A percentile compares a stretch with the other conserved stretches of the same genome.
Evolutionary conservation across 768 basidiomycete species (phyloP).

Genomic region (Boletus reticuloceps): DNA sequence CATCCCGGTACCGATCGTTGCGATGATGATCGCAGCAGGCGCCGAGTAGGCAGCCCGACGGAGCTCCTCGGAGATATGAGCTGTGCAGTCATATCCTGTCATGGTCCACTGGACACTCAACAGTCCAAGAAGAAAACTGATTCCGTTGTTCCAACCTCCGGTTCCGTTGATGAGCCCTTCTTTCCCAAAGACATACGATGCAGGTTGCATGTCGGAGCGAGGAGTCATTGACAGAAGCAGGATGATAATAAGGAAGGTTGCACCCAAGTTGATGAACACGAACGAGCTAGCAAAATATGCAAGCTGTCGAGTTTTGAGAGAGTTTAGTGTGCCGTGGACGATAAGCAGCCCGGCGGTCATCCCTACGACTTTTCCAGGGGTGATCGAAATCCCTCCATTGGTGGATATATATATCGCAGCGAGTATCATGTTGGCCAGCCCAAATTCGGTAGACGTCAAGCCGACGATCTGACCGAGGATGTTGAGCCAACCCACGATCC

Average conservation of each 20-base stretch:
- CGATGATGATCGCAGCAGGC: conserved; percentile 43
- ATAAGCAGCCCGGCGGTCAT: conserved; percentile 40
- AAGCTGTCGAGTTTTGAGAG: conserved; percentile 39
- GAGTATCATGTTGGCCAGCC: conserved; percentile 36
- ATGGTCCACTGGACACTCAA: conserved; percentile 50
- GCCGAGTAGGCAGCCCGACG: conserved; percentile 50
- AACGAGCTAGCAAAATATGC: conserved; percentile 34
- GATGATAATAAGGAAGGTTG: conserved; percentile 42
- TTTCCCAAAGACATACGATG: conserved; percentile 55
- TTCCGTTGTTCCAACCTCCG: conserved; percentile 40
- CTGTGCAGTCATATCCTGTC: conserved; percentile 32
- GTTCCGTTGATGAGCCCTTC: conserved; percentile 38
- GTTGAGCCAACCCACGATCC: conserved; percentile 34
- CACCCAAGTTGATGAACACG: conserved; percentile 46
- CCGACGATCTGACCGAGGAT: conserved; percentile 26
- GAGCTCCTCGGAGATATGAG: conserved; percentile 42
- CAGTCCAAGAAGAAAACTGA: conserved; percentile 45
- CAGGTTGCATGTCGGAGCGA: conserved; percentile 53
- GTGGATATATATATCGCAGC: conserved; percentile 25
- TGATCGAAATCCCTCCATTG: conserved; percentile 34
- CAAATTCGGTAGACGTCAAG: conserved; percentile 35
- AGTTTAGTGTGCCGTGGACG: conserved; percentile 43
- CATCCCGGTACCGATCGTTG: conserved; percentile 45
- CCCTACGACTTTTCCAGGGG: conserved; percentile 40
- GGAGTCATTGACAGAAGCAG: conserved; percentile 43